Evolutionary conservation across 768 basidiomycete genomes (phyloP).

Genomic region (Mycena amicta): DNA sequence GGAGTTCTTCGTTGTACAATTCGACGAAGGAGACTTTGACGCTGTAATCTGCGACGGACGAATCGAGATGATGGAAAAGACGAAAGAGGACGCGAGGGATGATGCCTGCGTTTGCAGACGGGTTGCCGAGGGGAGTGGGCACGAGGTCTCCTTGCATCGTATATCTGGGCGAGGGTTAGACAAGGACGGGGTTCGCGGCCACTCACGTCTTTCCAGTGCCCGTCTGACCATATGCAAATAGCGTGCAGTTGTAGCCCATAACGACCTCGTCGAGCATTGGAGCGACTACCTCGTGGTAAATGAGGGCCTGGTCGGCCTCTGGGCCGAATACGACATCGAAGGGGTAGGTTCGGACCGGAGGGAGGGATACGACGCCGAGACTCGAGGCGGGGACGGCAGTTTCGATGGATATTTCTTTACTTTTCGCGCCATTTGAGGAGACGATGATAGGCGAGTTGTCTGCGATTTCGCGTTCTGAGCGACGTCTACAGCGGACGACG

Average conservation of each 20-base stretch:
- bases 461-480: conserved; percentile 82
- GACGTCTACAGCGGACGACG: conserved; percentile 84
- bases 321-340: conserved; percentile 97
- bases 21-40: conserved; percentile 95
- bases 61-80: conserved; percentile 87
- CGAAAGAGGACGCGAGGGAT: conserved; percentile 92
- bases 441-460: conserved; percentile 90
- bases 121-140: conserved; percentile 83
- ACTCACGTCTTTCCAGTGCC: conserved; percentile 98
- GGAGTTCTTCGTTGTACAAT: conserved; percentile 97
- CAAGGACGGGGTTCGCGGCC: neutral
- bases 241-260: conserved; percentile 93
- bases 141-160: conserved; percentile 97
- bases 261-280: conserved; percentile 95
- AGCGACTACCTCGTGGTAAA: conserved; percentile 91
- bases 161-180: conserved; percentile 48
- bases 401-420: conserved; percentile 80
- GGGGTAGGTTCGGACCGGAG: conserved; percentile 83
- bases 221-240: conserved; percentile 98
- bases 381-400: conserved; percentile 69
- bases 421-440: conserved; percentile 72
- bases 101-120: conserved; percentile 90
- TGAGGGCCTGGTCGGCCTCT: conserved; percentile 91
- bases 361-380: conserved; percentile 72
- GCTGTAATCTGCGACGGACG: conserved; percentile 76